A percentile compares a stretch with the other conserved stretches of the same genome.
Conservation (phyloP, 1,284 basidiomycete genomes). For the Cutaneotrichosporon mucoides region DNA sequence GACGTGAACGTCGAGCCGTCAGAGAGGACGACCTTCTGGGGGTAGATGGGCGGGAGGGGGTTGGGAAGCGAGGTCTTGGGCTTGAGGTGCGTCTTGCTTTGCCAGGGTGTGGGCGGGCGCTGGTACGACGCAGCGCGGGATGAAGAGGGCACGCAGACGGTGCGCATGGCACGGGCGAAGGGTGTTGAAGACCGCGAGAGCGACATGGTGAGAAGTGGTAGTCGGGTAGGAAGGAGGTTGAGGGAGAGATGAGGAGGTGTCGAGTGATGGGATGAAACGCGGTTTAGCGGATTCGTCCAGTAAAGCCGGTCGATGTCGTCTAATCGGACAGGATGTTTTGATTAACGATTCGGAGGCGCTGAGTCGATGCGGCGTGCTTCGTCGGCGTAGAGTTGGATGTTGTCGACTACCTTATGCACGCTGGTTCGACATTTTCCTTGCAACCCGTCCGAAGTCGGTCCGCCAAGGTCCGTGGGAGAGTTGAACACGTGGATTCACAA, state of each 20-base stretch:
- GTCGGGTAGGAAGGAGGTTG: background rate
- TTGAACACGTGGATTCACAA: background rate
- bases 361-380: background rate
- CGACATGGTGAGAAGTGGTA: constrained; percentile 9
- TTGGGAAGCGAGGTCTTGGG: constrained; percentile 60
- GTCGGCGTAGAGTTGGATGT: background rate
- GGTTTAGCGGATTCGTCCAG: too few relatives aligned
- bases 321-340: too few relatives aligned
- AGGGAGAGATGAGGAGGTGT: too few relatives aligned
- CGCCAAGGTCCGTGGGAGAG: background rate
- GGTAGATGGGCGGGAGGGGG: constrained; percentile 75
- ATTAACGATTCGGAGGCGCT: background rate
- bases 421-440: background rate
- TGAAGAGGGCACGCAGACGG: constrained; percentile 19
- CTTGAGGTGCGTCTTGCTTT: constrained; percentile 42
- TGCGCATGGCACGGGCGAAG: constrained; percentile 11
- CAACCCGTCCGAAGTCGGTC: too few relatives aligned
- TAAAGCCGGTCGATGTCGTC: background rate
- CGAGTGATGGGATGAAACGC: too few relatives aligned
- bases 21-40: constrained; percentile 72
- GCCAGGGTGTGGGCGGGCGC: constrained; percentile 24
- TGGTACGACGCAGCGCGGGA: constrained; percentile 25
- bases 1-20: constrained; percentile 83
- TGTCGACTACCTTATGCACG: background rate
- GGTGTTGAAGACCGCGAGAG: constrained; percentile 1